Evolutionary conservation across 139 green algal genomes (phyloP).

Genomic region (Asterochloris erici): DNA sequence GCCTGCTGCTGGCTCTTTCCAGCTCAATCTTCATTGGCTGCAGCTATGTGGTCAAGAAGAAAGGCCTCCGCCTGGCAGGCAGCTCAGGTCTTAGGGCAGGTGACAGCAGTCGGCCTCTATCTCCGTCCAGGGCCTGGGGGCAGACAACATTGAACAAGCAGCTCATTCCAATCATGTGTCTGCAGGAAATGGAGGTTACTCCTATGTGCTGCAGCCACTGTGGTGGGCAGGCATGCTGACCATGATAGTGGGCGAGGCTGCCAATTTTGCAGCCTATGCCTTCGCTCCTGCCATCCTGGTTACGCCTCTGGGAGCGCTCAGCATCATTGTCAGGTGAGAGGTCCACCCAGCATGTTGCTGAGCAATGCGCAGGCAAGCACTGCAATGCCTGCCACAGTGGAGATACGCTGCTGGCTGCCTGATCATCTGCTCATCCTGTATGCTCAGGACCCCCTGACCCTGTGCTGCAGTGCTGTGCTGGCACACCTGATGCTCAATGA

Average conservation of each 20-base stretch:
- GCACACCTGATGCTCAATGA: slow-evolving; percentile 90
- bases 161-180: neutral
- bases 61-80: slow-evolving; percentile 79
- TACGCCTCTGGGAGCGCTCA: slow-evolving; percentile 86
- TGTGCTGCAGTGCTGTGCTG: slow-evolving; percentile 76
- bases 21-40: slow-evolving; percentile 90
- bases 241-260: slow-evolving; percentile 91
- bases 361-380: neutral
- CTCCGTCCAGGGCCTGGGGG: no score
- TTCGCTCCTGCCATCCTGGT: slow-evolving; percentile 96
- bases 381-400: no score
- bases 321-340: slow-evolving; percentile 83
- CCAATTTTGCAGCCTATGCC: slow-evolving; percentile 97
- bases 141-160: no score
- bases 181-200: slow-evolving; percentile 90
- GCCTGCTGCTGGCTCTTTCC: slow-evolving; percentile 78
- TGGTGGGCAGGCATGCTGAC: slow-evolving; percentile 94
- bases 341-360: neutral
- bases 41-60: slow-evolving; percentile 99
- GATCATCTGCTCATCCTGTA: neutral
- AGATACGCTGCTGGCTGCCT: neutral
- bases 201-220: slow-evolving; percentile 89
- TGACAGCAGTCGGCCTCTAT: slow-evolving; percentile 18
- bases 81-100: slow-evolving; percentile 73
- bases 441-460: neutral